Base-by-base conservation (phyloP, 805 yeast species). In the Nadsonia fulvescens region DNA sequence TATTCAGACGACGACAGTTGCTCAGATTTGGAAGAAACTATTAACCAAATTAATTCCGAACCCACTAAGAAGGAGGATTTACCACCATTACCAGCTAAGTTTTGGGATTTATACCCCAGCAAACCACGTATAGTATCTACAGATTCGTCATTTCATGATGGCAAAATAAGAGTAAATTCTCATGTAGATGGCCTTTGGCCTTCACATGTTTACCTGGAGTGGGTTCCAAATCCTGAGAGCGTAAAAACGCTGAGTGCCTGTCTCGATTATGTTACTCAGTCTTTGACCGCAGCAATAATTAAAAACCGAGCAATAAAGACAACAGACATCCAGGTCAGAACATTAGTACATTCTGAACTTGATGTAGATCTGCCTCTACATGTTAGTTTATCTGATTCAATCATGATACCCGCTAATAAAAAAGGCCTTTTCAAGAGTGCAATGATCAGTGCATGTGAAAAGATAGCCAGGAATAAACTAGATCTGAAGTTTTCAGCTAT, bases 141-240 rank as follows among this genome's bases (percentile, higher is more conserved):
- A 12, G 34, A 23, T 8, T 25, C 35, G 9, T 29, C 25, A 20
- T 28, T 39, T 20, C 40, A 41, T 15, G 21, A 32, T 8, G 43
- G 44, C 3, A 23, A 33, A 13, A 15, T 14, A 14, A 20, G 46
- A 18, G 30, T 32, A 2, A 14, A 31, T 8, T 31, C 29, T 2
- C 46, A 42, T 24, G 32, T 24, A 6, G 37, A 34, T 2, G 46
- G 46, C 9, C 24, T 28, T 12, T 42, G 42, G 39, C 46, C 46
- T 7, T 27, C 36, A 6, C 46, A 42, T 25, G 36, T 40, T 10
- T 41, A 37, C 16, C 15, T 41, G n/a, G 46, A 42, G 20, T 42
- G 44, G 44, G 12, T 30, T 5, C 43, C 44, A 3, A 29, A 29
- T 6, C 20, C 8, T 6, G 13, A 14, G 5, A 23, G 20, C 10